These are phyloP conservation scores for Tausonia pullulans DNA, from an alignment of 1,284 basidiomycete genomes.

Conservation along the genomic window DNA sequence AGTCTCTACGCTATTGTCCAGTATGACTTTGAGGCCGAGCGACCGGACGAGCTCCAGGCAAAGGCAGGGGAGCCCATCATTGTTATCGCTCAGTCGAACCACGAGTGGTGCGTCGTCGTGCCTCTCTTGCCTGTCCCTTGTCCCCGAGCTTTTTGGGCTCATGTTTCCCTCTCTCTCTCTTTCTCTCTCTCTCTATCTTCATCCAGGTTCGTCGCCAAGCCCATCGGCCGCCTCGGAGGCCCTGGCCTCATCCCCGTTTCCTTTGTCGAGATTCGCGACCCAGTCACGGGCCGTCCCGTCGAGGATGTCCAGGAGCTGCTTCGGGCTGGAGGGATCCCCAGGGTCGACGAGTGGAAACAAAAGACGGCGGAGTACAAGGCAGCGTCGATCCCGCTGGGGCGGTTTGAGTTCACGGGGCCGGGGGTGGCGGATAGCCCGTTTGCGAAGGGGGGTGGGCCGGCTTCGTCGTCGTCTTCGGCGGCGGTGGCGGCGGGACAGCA, in stretches of 20 bases:
- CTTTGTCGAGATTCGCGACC: constrained; percentile 93
- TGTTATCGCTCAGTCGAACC: constrained; percentile 39
- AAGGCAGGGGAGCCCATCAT: constrained; percentile 89
- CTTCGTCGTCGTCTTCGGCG: not conserved
- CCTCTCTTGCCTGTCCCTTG: not conserved
- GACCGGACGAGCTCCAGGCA: constrained; percentile 91
- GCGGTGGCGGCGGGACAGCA: not conserved
- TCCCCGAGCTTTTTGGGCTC: not conserved
- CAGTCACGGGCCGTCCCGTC: constrained; percentile 60
- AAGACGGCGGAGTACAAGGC: constrained; percentile 92
- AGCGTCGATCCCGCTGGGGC: constrained; percentile 85
- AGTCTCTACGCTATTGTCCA: constrained; percentile 77
- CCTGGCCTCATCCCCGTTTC: constrained; percentile 94
- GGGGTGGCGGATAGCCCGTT: constrained; percentile 29
- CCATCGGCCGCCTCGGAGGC: constrained; percentile 83
- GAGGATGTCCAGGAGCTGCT: constrained; percentile 66
- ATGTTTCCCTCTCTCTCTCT: not conserved
- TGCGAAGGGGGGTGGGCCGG: not conserved
- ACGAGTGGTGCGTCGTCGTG: constrained; percentile 33
- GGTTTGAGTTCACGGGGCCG: constrained; percentile 53
- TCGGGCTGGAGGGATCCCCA: constrained; percentile 72
- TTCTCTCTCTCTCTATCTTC: not conserved
- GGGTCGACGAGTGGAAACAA: constrained; percentile 96
- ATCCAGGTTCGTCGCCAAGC: constrained; percentile 58
- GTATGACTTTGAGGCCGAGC: constrained; percentile 89